Evolutionary conservation across 2,329 filamentous ascomycete genomes (phyloP).

Genomic region (Alternaria rosae): DNA sequence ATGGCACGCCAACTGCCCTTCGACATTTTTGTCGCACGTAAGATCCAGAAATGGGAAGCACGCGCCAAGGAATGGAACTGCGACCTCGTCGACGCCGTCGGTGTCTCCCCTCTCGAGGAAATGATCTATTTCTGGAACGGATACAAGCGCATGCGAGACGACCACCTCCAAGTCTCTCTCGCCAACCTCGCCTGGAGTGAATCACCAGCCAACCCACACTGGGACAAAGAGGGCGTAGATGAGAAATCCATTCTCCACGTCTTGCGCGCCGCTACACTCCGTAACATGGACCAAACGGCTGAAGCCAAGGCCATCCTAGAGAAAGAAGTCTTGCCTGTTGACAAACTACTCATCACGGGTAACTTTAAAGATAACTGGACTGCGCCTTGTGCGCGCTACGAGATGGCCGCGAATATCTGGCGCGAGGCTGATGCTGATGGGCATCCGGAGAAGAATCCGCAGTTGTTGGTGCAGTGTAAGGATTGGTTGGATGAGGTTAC

Average conservation of each 20-base stretch:
- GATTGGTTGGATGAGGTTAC: slow-evolving; percentile 71
- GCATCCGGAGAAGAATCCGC: slow-evolving; percentile 41
- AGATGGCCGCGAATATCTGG: slow-evolving; percentile 85
- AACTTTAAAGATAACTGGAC: slow-evolving; percentile 72
- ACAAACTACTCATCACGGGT: slow-evolving; percentile 64
- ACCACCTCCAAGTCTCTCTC: slow-evolving; percentile 70
- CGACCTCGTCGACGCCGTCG: slow-evolving; percentile 79
- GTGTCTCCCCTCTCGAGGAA: slow-evolving; percentile 81
- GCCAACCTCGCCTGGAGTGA: slow-evolving; percentile 74
- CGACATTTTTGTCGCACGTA: slow-evolving; percentile 83
- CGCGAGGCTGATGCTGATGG: slow-evolving; percentile 61
- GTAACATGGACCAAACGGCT: slow-evolving; percentile 67
- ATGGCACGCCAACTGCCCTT: slow-evolving; percentile 91
- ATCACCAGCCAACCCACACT: slow-evolving; percentile 54
- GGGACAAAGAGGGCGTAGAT: slow-evolving; percentile 62
- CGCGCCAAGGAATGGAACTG: slow-evolving; percentile 69
- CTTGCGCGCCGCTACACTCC: slow-evolving; percentile 69
- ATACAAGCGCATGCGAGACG: slow-evolving; percentile 75
- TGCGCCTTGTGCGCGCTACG: slow-evolving; percentile 79
- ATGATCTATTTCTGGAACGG: slow-evolving; percentile 97
- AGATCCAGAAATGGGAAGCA: slow-evolving; percentile 87
- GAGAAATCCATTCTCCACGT: slow-evolving; percentile 72
- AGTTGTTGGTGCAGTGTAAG: slow-evolving; percentile 68
- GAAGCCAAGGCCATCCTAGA: slow-evolving; percentile 72
- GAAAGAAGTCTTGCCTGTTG: slow-evolving; percentile 67